phyloP scores from a whole-genome alignment of 2,329 filamentous ascomycete species.

The Fusarium siculi region DNA sequence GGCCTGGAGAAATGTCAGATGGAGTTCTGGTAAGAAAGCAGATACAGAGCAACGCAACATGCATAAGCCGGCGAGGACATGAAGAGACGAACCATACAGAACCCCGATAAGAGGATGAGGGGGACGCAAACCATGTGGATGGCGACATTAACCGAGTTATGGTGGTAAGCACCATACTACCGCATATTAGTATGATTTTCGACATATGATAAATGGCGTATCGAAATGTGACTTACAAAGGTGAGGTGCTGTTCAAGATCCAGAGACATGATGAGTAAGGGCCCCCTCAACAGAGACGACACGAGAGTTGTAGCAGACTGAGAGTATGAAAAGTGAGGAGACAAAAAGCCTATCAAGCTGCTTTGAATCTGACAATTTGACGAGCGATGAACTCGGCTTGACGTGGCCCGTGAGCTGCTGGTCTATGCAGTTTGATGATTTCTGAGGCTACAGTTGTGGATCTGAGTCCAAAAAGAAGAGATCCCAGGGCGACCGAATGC shows the following conservation, averaged over 20 bases:
- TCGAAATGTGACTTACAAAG: conserved; percentile 69
- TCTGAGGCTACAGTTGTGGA: conserved; percentile 29
- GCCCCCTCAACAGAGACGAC: conserved; percentile 21
- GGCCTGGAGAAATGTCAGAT: conserved; percentile 54
- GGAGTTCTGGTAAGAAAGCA: not conserved
- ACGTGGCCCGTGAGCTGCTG: conserved; percentile 22
- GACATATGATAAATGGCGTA: not conserved
- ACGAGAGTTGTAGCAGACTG: not conserved
- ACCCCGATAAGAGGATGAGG: conserved; percentile 75
- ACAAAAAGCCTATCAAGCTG: conserved; percentile 17
- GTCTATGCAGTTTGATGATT: conserved; percentile 11
- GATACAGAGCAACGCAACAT: not conserved
- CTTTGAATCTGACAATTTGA: conserved; percentile 17
- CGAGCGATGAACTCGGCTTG: conserved; percentile 6
- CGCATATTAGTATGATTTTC: conserved; percentile 22
- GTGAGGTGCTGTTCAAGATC: conserved; percentile 84
- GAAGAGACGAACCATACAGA: conserved; percentile 72
- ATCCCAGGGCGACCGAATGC: not conserved
- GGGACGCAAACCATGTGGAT: conserved; percentile 87
- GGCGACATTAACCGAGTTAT: conserved; percentile 78
- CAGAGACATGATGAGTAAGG: conserved; percentile 65
- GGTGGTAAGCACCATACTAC: conserved; percentile 87
- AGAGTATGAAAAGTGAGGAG: conserved; percentile 6
- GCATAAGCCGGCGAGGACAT: conserved; percentile 3
- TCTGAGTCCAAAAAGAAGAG: conserved; percentile 4